Base-by-base conservation (phyloP, 352 stramenopile genomes). In the Globisporangium lucens region DNA sequence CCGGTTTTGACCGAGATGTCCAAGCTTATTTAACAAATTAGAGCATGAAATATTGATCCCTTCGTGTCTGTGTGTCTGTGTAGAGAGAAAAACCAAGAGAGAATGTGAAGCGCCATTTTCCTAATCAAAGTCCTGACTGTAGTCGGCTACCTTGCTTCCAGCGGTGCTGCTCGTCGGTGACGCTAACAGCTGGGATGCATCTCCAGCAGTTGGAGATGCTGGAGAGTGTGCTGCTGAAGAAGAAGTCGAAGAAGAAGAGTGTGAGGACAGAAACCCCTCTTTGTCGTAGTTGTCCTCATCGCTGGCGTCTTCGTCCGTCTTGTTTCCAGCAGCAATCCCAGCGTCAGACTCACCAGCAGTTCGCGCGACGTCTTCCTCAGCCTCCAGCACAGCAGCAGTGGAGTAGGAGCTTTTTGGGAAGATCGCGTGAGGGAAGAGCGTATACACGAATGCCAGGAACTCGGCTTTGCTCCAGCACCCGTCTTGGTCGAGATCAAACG, bases 71-170 rank as follows among this genome's bases (percentile, higher is more conserved):
- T 59, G 13, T 17, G 17, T 7, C 12, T 41, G 15, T 29, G 17
- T 3, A 30, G 22, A 36, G 4, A 56, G 22, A 33, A 12, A 46
- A 10, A n/a, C 12, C 27, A 58, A 24, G 55, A 57, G 30, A 33
- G 30, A 24, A 24, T 24, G 24, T 24, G 24, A 24, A 17, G 4
- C 1, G 17, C 15, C 30, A 20, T 60, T n/a, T 62, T 51, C 61
- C 33, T 82, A 68, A 17, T 83, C 82, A 62, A 91, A 91, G 53
- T 90, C 81, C 51, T 84, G 78, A 53, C 83, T 89, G 63, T 90
- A 89, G 33, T 82, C 74, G 33, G 73, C 56, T 30, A 47, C 70
- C 6, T 4, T 41, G 29, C 5, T 56, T 29, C 27, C 62, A 15
- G 17, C 33, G 20, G 35, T 35, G 51, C 62, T 61, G 10, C 33